A percentile compares a stretch with the other conserved stretches of the same genome.
Evolutionary conservation across 2,329 filamentous ascomycete species (phyloP).

Genomic region (Raffaelea arxii): DNA sequence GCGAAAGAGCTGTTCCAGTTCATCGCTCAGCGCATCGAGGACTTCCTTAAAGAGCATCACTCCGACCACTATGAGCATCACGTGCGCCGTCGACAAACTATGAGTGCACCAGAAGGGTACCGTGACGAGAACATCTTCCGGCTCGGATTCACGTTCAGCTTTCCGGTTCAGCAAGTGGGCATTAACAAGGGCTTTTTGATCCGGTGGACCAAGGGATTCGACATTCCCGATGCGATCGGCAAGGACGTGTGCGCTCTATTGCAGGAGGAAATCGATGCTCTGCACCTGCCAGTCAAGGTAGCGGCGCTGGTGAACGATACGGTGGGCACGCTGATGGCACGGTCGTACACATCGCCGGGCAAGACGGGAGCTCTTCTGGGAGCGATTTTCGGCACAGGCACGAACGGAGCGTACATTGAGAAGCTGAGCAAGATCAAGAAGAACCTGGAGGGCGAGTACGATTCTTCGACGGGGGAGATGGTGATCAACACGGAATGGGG

Average conservation of each 20-base stretch:
- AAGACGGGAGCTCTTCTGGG: conserved; percentile 83
- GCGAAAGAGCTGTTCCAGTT: conserved; percentile 84
- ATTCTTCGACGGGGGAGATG: conserved; percentile 81
- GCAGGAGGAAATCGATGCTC: conserved; percentile 78
- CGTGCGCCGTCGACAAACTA: conserved; percentile 52
- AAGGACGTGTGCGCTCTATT: conserved; percentile 90
- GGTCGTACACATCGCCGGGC: conserved; percentile 86
- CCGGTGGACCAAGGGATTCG: conserved; percentile 97
- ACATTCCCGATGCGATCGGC: conserved; percentile 88
- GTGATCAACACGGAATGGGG: conserved; percentile 98
- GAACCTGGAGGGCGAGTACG: conserved; percentile 58
- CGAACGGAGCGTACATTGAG: conserved; percentile 95
- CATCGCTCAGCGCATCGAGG: conserved; percentile 83
- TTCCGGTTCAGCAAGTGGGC: conserved; percentile 85
- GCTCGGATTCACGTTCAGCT: conserved; percentile 97
- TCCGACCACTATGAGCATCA: conserved; percentile 73
- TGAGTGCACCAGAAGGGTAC: conserved; percentile 48
- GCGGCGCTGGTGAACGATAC: conserved; percentile 95
- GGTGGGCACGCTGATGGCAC: conserved; percentile 93
- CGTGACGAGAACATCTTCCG: conserved; percentile 74
- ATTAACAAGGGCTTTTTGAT: conserved; percentile 94
- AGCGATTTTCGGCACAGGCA: conserved; percentile 94
- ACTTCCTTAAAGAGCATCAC: conserved; percentile 81
- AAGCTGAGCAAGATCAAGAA: conserved; percentile 82
- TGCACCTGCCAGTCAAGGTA: conserved; percentile 84